Evolutionary conservation across 805 yeast species (phyloP), one percentile per base, ranked within the genome.

Genomic region (Komagataella phaffii): DNA sequence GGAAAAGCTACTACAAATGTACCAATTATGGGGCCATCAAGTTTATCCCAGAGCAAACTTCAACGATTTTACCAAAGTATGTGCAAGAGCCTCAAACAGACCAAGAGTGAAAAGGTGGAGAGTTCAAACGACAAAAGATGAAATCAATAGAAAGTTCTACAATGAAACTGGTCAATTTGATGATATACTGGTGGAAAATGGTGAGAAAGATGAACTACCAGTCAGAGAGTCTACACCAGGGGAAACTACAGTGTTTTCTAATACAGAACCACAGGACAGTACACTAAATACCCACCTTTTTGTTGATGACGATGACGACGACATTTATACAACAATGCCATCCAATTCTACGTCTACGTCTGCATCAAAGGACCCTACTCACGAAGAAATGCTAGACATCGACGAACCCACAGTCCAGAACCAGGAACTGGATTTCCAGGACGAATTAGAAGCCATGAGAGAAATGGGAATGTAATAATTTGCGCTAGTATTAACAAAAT

Each of bases 21-120:
- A 83, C 62, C 88, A 84, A 64, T 58, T 81, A 40, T 85, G 91
- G 90, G 88, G 84, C 0, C 91, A 85, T 62, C 70, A 75, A 19
- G 58, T 88, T 44, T 88, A 76, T 60, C 95, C 96, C 3, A 85
- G 84, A 67, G 88, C 93, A 14, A 81, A 78, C 55, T 86, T 89
- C 56, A 70, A 71, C 48, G 95, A 87, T 62, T 81, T 89, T 59
- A 66, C 84, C 1, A 69, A 72, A 21, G 64, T 83, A 57, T 64
- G 81, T 49, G 70, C 74, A 45, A 65, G 71, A 14, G 71, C 79
- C 46, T 82, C 85, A 12, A 65, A 63, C 4, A 65, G 75, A 19
- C 64, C 68, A 17, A 65, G 63, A 12, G 64, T 79, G 30, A 71
- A 70, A 53, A 68, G 64, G 2, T 67, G 73, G 55, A 67, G 81